Percentiles rank a stretch among this genome's conserved stretches.
Conservation (phyloP, 768 basidiomycete genomes). For the Coprinellus micaceus region DNA sequence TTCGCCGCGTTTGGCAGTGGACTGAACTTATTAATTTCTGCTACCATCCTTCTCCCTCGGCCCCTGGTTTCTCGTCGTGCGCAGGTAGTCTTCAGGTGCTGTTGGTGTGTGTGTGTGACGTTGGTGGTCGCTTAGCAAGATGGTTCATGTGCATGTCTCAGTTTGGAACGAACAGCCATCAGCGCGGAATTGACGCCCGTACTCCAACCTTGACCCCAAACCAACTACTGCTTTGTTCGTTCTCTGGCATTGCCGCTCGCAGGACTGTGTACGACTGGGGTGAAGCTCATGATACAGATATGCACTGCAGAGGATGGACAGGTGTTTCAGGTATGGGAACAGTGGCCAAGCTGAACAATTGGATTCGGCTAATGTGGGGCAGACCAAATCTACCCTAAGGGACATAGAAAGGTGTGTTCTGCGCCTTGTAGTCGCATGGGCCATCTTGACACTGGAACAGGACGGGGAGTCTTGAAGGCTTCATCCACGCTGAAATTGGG, state of each 20-base stretch:
- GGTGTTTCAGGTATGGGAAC: conserved; percentile 47
- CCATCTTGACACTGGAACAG: conserved; percentile 31
- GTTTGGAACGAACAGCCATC: conserved; percentile 3
- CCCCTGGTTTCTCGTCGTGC: too few relatives aligned
- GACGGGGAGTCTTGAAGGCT: conserved; percentile 62
- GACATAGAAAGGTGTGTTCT: conserved; percentile 68
- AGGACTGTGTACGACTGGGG: not conserved
- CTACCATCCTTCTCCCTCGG: too few relatives aligned
- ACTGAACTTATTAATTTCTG: too few relatives aligned
- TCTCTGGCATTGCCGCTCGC: not conserved
- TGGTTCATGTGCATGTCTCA: not conserved
- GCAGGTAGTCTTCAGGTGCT: too few relatives aligned
- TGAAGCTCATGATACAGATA: conserved; percentile 52
- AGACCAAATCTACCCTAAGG: conserved; percentile 65
- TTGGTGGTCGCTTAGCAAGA: not conserved
- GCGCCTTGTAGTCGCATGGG: not conserved
- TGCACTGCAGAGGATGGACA: conserved; percentile 65
- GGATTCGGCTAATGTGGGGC: conserved; percentile 6
- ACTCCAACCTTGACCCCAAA: not conserved
- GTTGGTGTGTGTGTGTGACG: too few relatives aligned
- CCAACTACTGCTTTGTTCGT: not conserved
- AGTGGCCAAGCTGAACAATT: not conserved
- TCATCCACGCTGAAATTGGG: conserved; percentile 69
- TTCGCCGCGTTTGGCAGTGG: too few relatives aligned
- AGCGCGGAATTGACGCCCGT: conserved; percentile 1